Conservation (phyloP, 78 protist genomes). For the Dictyostelium citrinum region DNA sequence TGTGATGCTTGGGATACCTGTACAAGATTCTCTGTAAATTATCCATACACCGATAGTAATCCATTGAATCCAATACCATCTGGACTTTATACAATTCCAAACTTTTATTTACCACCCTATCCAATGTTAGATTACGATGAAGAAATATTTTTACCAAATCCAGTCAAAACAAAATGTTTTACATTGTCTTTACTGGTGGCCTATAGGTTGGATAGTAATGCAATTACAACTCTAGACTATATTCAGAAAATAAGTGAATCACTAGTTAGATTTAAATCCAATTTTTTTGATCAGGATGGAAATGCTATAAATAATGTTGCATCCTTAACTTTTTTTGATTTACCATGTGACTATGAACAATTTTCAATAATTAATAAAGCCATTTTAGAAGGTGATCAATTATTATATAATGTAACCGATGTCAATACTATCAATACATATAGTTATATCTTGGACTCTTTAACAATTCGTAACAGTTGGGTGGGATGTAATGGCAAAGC, state of each 20-base stretch:
- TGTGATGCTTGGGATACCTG: not conserved
- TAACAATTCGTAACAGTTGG: conserved; percentile 19
- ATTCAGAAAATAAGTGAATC: not conserved
- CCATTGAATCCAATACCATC: conserved; percentile 55
- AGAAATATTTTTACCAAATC: not conserved
- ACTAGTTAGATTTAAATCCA: not conserved
- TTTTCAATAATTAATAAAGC: not conserved
- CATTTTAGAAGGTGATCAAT: not conserved
- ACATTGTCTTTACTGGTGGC: not conserved
- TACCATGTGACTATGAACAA: not conserved
- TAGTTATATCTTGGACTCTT: not conserved
- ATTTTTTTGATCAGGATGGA: not conserved
- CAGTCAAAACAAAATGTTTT: not conserved
- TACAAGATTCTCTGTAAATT: not conserved
- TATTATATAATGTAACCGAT: not conserved
- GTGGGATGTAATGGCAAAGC: not conserved
- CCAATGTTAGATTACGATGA: not conserved
- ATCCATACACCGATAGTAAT: not conserved
- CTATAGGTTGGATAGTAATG: not conserved
- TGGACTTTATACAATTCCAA: not conserved
- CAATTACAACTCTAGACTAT: not conserved
- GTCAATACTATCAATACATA: not conserved
- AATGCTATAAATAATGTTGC: not conserved
- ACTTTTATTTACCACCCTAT: not conserved
- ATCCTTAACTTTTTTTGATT: too few relatives aligned